phyloP scores from a whole-genome alignment of 805 yeast genomes.

The Zygoascus bituminiphila region DNA sequence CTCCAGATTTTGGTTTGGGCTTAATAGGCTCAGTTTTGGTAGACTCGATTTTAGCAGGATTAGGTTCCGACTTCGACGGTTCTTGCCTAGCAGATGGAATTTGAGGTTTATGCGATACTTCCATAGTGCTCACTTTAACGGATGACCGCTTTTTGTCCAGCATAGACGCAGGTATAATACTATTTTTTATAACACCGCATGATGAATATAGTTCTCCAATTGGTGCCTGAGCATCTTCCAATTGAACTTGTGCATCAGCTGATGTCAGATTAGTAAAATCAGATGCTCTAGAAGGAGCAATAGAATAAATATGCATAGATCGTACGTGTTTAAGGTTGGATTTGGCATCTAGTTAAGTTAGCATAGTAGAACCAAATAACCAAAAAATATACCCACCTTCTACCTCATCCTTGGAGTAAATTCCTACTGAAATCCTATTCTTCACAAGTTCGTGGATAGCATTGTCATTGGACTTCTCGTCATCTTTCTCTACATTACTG shows the following conservation, averaged over 20 bases:
- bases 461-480: not conserved
- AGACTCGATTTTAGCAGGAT: not conserved
- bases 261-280: constrained; percentile 1
- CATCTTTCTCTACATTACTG: not conserved
- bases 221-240: not conserved
- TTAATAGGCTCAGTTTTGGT: not conserved
- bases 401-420: constrained; percentile 3
- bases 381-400: constrained; percentile 5
- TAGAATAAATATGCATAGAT: constrained; percentile 13
- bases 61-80: not conserved
- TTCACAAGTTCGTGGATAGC: not conserved
- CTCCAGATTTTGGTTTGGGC: not conserved
- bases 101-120: not conserved
- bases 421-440: not conserved
- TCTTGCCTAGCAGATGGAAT: too few species aligned
- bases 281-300: constrained; percentile 9
- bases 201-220: not conserved
- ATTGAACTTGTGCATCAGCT: not conserved
- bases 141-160: not conserved
- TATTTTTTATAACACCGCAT: constrained; percentile 4
- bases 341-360: constrained; percentile 6
- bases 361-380: not conserved
- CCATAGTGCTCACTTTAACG: not conserved
- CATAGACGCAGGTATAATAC: not conserved
- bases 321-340: constrained; percentile 3